Base-by-base conservation (phyloP, 2,329 filamentous ascomycete species). In the Penicillium capsulatum region DNA sequence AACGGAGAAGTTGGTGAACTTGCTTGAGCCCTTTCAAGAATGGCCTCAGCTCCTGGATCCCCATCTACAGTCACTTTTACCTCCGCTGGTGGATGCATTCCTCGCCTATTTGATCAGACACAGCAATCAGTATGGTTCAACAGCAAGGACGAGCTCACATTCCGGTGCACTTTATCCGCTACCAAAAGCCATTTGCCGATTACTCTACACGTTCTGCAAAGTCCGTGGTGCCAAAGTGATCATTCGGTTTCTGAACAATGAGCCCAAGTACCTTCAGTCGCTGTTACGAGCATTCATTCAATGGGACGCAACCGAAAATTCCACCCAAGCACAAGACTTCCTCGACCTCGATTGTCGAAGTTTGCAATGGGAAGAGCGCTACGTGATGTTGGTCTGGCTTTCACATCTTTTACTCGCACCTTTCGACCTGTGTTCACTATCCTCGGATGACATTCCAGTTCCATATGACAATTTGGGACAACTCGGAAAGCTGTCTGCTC, bases 121-220 rank as follows among this genome's bases (percentile, higher is more conserved):
- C 68, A 62, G 51, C 61, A 61, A 60, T 27, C 44, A 67, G 57
- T 56, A 75, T 64, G 48, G 56, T 41, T 53, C 62, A 29, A 57
- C 51, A 17, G 36, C 55, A 32, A 57, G 26, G 53, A 64, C 34
- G 3, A 67, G 30, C 54, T 63, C 61, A 45, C 51, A 59, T 57
- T 51, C 40, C 60, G 65, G 40, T 59, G 71, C 38, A 16, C 46
- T 54, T 14, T 64, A 57, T 32, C 75, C 81, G 1, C 66, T 87
- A 0, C 76, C 83, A 16, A 74, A 77, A 45, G 89, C 87, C 3
- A 81, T 94, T 39, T 87, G 84, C 61, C 79, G 77, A 46, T 72
- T 97, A 2, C 65, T 98, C 24, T 97, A 97, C 61, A 84, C 83
- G 0, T 84, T 98, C 45, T 96, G 89, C 74, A 98, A 98, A 67